Evolutionary conservation across 768 basidiomycete genomes (phyloP), one percentile per base, ranked within the genome.

Genomic region (Rhodocollybia butyracea): DNA sequence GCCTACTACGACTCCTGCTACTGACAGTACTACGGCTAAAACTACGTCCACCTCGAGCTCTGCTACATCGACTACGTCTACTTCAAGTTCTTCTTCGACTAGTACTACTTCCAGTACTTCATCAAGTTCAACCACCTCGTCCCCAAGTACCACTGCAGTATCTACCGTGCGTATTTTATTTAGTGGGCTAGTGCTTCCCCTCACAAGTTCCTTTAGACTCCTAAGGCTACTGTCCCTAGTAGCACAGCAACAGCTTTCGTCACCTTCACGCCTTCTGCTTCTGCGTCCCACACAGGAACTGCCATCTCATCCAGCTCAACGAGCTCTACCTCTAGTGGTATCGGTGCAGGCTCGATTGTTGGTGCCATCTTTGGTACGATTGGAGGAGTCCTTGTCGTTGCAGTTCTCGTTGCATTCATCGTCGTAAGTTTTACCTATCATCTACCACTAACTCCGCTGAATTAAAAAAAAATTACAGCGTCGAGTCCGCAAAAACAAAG

Each of bases 301-400:
- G 41, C 53, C 12, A 32, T 39, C n/a, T 10, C 41, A 2, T 43
- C 53, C 3, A 54, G 32, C 32, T 43, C 42, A 17, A 22, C 53
- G 21, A 43, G 31, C 6, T 46, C 53, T 19, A 54, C 27, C 15
- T 36, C 53, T 19, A 27, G 51, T 19, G 51, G 51, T 10, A 40
- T 43, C 22, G 42, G 51, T 34, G 41, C 51, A 8, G 41, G 51
- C 11, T 41, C 51, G 15, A 30, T 53, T n/a, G 51, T 53, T 13
- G 53, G 53, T 19, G 41, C 31, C 17, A 54, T 54, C 15, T 40
- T 40, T n/a, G 53, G 53, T 30, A 36, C 43, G 12, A 54, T 54
- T 43, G 53, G 41, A 24, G 53, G 53, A 27, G 38, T 54, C 15
- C 32, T 46, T 12, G 53, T 54, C 12, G 34, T 54, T 21, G 41